phyloP scores from a whole-genome alignment of 805 yeast genomes.

The Candida namnaoensis region DNA sequence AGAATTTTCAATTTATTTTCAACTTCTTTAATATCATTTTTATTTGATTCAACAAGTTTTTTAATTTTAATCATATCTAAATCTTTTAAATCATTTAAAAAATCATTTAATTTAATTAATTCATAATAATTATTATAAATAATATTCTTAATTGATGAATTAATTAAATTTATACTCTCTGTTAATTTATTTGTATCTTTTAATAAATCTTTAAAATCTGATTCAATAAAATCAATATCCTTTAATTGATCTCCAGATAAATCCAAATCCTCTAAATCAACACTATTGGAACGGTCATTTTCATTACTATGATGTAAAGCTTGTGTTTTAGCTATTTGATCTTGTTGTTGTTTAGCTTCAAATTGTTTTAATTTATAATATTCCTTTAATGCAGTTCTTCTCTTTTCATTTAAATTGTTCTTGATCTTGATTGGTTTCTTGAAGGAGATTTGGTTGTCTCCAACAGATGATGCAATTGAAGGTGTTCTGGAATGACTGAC shows the following conservation, averaged over 20 bases:
- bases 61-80: constrained; percentile 5
- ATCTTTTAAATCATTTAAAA: constrained; percentile 30
- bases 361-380: constrained; percentile 29
- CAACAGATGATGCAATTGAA: not conserved
- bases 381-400: constrained; percentile 33
- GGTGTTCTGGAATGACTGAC: not conserved
- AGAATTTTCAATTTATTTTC: constrained; percentile 1
- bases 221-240: constrained; percentile 18
- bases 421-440: constrained; percentile 16
- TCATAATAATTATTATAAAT: constrained; percentile 73
- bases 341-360: constrained; percentile 14
- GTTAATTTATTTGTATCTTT: constrained; percentile 31
- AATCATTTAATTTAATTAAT: constrained; percentile 55
- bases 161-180: constrained; percentile 39
- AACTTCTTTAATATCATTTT: not conserved
- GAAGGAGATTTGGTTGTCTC: constrained; percentile 10
- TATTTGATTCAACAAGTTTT: not conserved
- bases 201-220: constrained; percentile 23
- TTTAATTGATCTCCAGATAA: constrained; percentile 5
- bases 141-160: constrained; percentile 57
- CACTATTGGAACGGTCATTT: constrained; percentile 1
- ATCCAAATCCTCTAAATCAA: constrained; percentile 19
- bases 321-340: not conserved
- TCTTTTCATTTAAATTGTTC: constrained; percentile 15
- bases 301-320: not conserved